These are phyloP conservation scores for Geranium incanum DNA, from an alignment of 441 rosid species.

Conservation along the genomic window DNA sequence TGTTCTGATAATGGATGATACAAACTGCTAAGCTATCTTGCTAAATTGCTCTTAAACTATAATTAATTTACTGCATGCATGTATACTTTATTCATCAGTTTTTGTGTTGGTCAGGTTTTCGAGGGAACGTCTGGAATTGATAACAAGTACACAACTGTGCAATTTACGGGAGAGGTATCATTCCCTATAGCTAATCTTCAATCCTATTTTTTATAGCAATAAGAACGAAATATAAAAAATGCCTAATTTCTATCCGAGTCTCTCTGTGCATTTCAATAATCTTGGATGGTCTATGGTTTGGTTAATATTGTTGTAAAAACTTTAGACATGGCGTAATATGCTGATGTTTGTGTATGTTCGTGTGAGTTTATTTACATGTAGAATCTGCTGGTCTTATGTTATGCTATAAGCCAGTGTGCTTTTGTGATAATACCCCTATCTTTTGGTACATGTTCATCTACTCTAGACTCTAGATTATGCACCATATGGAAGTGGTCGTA, in stretches of 20 bases:
- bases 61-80: background rate
- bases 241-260: background rate
- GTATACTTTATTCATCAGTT: background rate
- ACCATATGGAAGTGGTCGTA: no score
- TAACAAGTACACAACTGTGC: constrained; percentile 86
- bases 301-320: background rate
- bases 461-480: no score
- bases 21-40: no score
- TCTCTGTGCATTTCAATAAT: background rate
- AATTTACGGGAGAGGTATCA: constrained; percentile 89
- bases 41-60: no score
- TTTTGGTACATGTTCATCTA: no score
- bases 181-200: background rate
- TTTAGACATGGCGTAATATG: background rate
- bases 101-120: constrained; percentile 49
- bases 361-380: background rate
- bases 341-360: background rate
- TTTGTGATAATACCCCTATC: no score
- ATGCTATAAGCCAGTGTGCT: background rate
- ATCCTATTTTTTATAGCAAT: background rate
- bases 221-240: background rate
- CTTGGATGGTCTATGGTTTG: background rate
- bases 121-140: constrained; percentile 97
- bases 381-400: background rate
- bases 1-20: no score